These are phyloP conservation scores for Penicillium sp. DNA, from an alignment of 2,329 filamentous ascomycete species.

Conservation along the genomic window DNA sequence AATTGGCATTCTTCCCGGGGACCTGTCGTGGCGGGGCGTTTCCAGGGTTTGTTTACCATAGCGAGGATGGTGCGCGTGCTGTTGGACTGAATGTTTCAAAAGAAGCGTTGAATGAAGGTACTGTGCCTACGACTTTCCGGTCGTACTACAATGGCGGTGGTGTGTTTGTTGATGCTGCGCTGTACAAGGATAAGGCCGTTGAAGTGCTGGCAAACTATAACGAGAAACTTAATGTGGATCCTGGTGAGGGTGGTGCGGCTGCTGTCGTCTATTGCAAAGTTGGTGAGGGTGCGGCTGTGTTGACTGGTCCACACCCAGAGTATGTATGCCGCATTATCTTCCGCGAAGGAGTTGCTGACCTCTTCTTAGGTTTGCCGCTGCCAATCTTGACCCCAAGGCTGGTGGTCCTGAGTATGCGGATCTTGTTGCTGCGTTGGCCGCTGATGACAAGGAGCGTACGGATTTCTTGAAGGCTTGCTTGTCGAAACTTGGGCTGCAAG, in stretches of 20 bases:
- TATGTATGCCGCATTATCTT: no score
- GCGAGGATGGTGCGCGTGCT: constrained; percentile 78
- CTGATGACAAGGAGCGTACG: constrained; percentile 68
- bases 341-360: constrained; percentile 15
- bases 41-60: constrained; percentile 84
- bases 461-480: constrained; percentile 79
- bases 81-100: constrained; percentile 66
- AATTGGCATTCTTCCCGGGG: constrained; percentile 86
- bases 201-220: constrained; percentile 81
- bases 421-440: constrained; percentile 66
- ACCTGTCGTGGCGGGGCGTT: constrained; percentile 85
- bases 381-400: constrained; percentile 70
- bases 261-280: constrained; percentile 82
- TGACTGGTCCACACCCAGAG: constrained; percentile 93
- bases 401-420: constrained; percentile 68
- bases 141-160: constrained; percentile 95
- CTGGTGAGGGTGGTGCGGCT: constrained; percentile 72
- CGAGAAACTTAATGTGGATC: constrained; percentile 72
- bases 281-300: constrained; percentile 73
- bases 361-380: constrained; percentile 71
- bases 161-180: constrained; percentile 79
- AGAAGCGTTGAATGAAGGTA: constrained; percentile 55
- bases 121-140: constrained; percentile 62
- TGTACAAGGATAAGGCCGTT: constrained; percentile 63
- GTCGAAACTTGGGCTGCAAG: constrained; percentile 75